Evolutionary conservation across 139 green algal genomes (phyloP), one percentile per base, ranked within the genome.

Genomic region (Chlorella sp.): DNA sequence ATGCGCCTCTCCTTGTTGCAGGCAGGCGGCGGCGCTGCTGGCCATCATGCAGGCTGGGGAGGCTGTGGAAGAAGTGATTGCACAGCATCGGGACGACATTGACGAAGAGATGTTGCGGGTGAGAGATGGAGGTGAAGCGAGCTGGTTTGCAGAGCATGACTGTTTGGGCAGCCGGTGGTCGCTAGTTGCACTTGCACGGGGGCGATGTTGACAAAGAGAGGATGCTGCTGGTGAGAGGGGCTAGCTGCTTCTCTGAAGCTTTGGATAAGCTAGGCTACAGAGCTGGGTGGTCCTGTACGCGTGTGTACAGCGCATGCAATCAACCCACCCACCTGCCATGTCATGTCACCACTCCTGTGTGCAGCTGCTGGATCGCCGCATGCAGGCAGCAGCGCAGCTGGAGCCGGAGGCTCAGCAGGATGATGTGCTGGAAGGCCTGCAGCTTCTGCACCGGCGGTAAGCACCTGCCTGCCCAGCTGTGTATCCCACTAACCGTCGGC

Each of bases 21-120:
- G 79, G 79, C 64, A 84, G 44, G 54, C 81, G 1, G 48, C 58
- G 51, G 81, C 68, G 30, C 54, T 86, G 72, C 69, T 86, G 70
- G 81, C 54, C 24, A 86, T 86, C 72, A 60, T 86, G 40, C 68
- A 86, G 40, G 51, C 81, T 11, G 81, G 81, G 28, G 81, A 81
- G 38, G 28, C 38, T 24, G 58, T 86, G 70, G 81, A 86, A 40
- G 70, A 86, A 40, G 44, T 51, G 30, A 86, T 86, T 26, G 56
- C 48, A 1, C 13, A 81, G 70, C 72, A 64, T 30, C 54, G 70
- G 28, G 70, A 56, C 2, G 70, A 81, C 30, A 86, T 86, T 40
- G 56, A 81, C 38, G 81, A 28, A 16, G 44, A 24, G 36, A 85
- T 60, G 54, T 72, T 86, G 40, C n/a, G 74, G 81, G 81, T 85